Base-by-base conservation (phyloP, 257 asterid genomes). In the Lithospermum erythrorhizon region DNA sequence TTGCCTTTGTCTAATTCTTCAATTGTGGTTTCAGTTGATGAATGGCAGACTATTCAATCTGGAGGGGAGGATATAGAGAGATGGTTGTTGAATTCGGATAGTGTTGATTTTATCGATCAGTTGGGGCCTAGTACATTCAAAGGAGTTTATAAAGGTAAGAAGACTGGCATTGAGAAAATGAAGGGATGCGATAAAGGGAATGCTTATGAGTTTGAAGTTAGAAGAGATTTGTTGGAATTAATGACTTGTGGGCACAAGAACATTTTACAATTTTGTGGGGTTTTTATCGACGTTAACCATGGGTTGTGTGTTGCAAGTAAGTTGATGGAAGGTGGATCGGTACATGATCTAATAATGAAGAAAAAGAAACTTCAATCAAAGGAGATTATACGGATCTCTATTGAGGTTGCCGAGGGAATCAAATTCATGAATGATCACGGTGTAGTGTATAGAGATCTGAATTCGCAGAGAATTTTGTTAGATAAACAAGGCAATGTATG, bases 351-450 rank as follows among this genome's bases (percentile, higher is more conserved):
- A 70, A 69, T 89, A 52, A 41, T 83, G 70, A 93, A 84, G 87
- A 82, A 78, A 53, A 93, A 86, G 76, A 93, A 77, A 82, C 79
- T 86, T 70, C 95, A 86, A 67, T 76, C 61, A 6, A 89, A 77
- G 62, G 97, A 93, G 58, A 66, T 84, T 57, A 18, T 86, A 58
- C 82, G 94, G 78, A 93, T 86, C 54, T 76, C 84, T 60, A 70
- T 62, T 4, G 94, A 93, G 77, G 82, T 86, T 54, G 95, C 90
- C 1, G 95, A 86, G 73, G 98, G 97, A 25, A 76, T 93, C 56
- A 84, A 82, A 79, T 93, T 89, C 84, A 78, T 89, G 89, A 86
- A 86, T 64, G 97, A 93, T 79, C 97, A 93, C 56, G 97, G 94
- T 52, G 79, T 86, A 41, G 73, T 95, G 29, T 93, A 84, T 65